Base-by-base conservation (phyloP, 1,284 basidiomycete genomes). In the Cerrena zonata region DNA sequence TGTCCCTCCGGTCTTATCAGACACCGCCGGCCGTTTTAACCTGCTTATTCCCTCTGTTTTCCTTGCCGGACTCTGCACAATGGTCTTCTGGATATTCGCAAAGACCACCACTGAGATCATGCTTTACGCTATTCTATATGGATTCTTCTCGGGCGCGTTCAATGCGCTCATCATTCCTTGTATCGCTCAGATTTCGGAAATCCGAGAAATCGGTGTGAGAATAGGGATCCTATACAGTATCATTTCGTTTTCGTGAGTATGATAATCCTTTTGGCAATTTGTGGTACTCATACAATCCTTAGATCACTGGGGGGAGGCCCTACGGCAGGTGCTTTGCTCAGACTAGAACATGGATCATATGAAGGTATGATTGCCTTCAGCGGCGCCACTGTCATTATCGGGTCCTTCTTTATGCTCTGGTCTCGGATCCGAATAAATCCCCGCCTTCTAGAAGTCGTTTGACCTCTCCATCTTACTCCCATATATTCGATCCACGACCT, bases 191-290 rank as follows among this genome's bases (percentile, higher is more conserved):
- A 73, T 61, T 50, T 83, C 51, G 25, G 73, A 80, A 25, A 66
- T 75, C n/a, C 56, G 66, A 7, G 73, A 77, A 59, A 76, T 84
- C 48, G 83, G 84, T 3, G 72, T 72, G 18, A 71, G 80, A 39
- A 77, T 86, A 37, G 83, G 83, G 18, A 67, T 78, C 51, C 58
- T 85, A 43, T 86, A 85, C 57, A 79, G 70, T 23, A 64, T 82
- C 18, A 76, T 84, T 23, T 81, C 84, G 0, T 70, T 85, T 42
- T 80, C 82, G 83, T 86, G 62, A 73, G 83, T 81, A 10, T 40
- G 21, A 38, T 19, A 10, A n/a, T 27, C 12, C n/a, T 43, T 50
- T 27, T n/a, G n/a, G n/a, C n/a, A n/a, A n/a, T n/a, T n/a, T n/a
- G n/a, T n/a, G n/a, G n/a, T 39, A 25, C 45, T 47, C 19, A 36